Evolutionary conservation across 164 flowering plant genomes (phyloP), one percentile per base, ranked within the genome.

Genomic region (Echeveria elegans): DNA sequence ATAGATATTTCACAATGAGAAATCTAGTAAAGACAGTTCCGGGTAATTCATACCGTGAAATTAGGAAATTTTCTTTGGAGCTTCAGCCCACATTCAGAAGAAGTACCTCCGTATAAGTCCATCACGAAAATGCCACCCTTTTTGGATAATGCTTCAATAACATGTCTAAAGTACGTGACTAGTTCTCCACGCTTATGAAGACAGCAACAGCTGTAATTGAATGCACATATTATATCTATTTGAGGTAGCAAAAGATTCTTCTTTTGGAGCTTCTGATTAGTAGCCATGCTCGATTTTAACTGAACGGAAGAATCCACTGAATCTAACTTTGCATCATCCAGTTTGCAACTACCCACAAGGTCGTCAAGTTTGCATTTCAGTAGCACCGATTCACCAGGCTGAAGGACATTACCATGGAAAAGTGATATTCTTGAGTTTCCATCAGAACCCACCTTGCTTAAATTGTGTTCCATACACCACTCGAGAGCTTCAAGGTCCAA

Each of bases 181-280:
- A 94, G 78, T 26, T 94, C 96, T 24, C 68, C 69, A 12, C 92
- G 88, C 72, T 52, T 79, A 40, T 91, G 97, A 63, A 91, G 88
- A 80, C 96, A 89, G 70, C 99, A 94, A 65, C 96, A 89, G 77
- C 99, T 94, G 78, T 91, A 94, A 74, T 94, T 94, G 75, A 94
- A 94, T 61, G 97, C 97, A 73, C 98, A 94, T 0, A 91, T 78
- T 63, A 94, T 89, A 76, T 94, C 98, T 70, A 90, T 88, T 56
- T 81, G 75, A 32, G 88, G 91, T 62, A 86, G 74, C 34, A 64
- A 21, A 70, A 61, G 43, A 50, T 76, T 82, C 65, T 69, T 72
- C 69, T 76, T 82, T 30, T 68, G 28, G 62, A 34, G 34, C 63
- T 72, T 67, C 50, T 72, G 69, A 69, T 64, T 70, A 45, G 52